Conservation (phyloP, 2,329 filamentous ascomycete species). For the Fusarium foetens region DNA sequence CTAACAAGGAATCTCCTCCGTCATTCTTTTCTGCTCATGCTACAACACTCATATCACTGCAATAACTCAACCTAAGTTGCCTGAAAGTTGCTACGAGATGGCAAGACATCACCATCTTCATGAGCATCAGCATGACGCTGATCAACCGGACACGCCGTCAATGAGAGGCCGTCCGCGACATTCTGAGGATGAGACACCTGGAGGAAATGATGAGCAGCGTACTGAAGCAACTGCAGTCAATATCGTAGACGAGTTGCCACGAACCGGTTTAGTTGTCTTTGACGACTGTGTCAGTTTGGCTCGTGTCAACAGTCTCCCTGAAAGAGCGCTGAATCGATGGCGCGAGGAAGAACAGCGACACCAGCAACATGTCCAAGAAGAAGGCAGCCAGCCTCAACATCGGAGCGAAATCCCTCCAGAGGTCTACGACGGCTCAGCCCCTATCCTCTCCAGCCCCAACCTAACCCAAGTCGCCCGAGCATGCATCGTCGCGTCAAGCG, state of each 20-base stretch:
- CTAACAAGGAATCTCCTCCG: neutral
- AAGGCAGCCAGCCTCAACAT: neutral
- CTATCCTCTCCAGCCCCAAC: no score
- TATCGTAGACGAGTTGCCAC: neutral
- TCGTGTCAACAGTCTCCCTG: neutral
- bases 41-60: neutral
- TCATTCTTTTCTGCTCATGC: neutral
- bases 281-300: neutral
- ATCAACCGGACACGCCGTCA: neutral
- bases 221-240: neutral
- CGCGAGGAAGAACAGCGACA: neutral
- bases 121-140: neutral
- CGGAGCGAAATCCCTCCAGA: neutral
- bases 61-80: neutral
- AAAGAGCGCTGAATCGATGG: neutral
- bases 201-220: neutral
- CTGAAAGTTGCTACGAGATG: neutral
- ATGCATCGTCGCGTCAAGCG: neutral
- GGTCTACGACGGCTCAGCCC: neutral
- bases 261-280: neutral
- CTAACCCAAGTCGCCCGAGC: neutral
- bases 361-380: no score
- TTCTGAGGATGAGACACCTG: fast-evolving
- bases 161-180: neutral
- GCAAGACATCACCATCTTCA: neutral